Evolutionary conservation across 1,284 basidiomycete species (phyloP).

Genomic region (Gomphus bonarii): DNA sequence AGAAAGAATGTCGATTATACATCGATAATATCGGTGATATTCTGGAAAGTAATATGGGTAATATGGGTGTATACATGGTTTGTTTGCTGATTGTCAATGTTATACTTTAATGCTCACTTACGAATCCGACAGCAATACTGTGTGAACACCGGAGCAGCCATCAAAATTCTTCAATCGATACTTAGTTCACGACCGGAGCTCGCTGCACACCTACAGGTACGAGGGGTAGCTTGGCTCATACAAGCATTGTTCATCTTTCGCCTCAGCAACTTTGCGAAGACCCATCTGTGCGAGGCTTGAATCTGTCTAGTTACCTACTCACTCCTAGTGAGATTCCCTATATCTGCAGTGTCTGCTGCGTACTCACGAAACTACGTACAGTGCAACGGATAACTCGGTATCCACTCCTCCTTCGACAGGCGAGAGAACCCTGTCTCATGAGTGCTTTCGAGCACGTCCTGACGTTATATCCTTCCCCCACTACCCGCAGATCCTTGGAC

Average conservation of each 20-base stretch:
- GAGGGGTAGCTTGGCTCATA: constrained; percentile 8
- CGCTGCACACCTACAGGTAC: constrained; percentile 57
- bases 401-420: constrained; percentile 79
- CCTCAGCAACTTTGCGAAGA: constrained; percentile 58
- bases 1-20: constrained; percentile 84
- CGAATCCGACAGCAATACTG: constrained; percentile 67
- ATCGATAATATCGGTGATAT: constrained; percentile 85
- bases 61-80: constrained; percentile 75
- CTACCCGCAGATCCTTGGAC: constrained; percentile 55
- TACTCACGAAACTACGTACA: constrained; percentile 27
- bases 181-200: constrained; percentile 60
- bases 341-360: neutral
- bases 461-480: neutral
- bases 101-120: constrained; percentile 15
- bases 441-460: neutral
- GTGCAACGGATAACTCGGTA: constrained; percentile 95
- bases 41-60: constrained; percentile 60
- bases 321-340: constrained; percentile 61
- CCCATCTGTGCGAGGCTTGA: constrained; percentile 70
- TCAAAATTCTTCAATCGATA: constrained; percentile 68
- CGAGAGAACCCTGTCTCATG: constrained; percentile 17
- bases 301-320: constrained; percentile 84
- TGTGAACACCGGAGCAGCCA: constrained; percentile 77
- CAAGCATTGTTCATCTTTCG: neutral
- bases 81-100: constrained; percentile 15